Base-by-base conservation (phyloP, 2,329 filamentous ascomycete species). In the Talaromyces sp. region DNA sequence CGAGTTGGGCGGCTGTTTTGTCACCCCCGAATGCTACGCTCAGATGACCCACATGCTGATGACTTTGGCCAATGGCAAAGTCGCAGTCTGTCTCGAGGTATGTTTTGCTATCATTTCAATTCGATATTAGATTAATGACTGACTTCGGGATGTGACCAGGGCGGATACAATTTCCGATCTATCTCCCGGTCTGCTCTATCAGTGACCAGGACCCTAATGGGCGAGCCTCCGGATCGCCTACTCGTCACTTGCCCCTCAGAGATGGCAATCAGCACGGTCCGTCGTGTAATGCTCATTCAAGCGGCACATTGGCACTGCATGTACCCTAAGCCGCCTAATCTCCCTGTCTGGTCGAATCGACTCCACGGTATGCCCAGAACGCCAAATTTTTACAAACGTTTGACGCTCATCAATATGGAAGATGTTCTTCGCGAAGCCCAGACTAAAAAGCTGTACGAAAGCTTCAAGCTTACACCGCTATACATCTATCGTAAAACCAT, bases 31-130 rank as follows among this genome's bases (percentile, higher is more conserved):
- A 4, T 96, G 94, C 68, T 99, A 97, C 69, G 90, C 92, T 13
- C 93, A 99, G 68, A 97, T 99, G 94, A 97, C 94, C 14, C 91
- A 97, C 69, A 97, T 97, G 93, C 83, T 99, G 43, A 97, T 97
- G 92, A 91, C 90, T 2, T 80, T 99, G 17, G 93, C 94, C 0
- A 82, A 86, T 40, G 94, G 94, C 24, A 96, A 92, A 68, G 82
- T 99, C 13, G 89, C 90, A 2, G 93, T 97, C 8, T 97, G 92
- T 68, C 80, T 99, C 2, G 94, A 99, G 72, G 77, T 79, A 55
- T 46, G 63, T 51, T 29, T 16, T 29, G 6, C 4, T 27, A 4
- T 39, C 17, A 4, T n/a, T 8, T 17, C n/a, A 29, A 30, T 13
- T 27, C 11, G 11, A 11, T 16, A 14, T 5, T 27, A n/a, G 33